Percentiles rank a stretch among this genome's conserved stretches.
Conservation (phyloP, 768 basidiomycete species). For the Suillus decipiens region DNA sequence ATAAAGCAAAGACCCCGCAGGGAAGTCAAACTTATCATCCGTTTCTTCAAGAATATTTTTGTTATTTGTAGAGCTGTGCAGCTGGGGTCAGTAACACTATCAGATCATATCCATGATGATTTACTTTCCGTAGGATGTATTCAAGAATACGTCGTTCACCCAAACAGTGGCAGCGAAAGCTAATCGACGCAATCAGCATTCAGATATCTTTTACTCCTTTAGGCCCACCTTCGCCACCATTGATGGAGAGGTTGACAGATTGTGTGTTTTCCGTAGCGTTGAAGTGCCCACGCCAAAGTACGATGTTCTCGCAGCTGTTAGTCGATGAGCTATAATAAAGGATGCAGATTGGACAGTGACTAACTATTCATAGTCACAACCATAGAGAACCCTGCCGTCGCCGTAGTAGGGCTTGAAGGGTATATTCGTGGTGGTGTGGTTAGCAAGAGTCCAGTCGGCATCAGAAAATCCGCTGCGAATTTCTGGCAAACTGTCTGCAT, state of each 20-base stretch:
- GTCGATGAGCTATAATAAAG: conserved; percentile 12
- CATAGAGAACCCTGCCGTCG: conserved; percentile 77
- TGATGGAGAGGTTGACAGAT: conserved; percentile 74
- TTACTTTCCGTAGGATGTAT: conserved; percentile 75
- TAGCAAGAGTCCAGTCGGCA: conserved; percentile 60
- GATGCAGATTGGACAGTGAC: conserved; percentile 24
- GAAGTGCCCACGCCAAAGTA: conserved; percentile 85
- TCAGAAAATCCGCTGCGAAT: conserved; percentile 59
- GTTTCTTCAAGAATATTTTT: conserved; percentile 61
- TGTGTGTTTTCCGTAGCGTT: conserved; percentile 57
- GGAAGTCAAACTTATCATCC: conserved; percentile 67
- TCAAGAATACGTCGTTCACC: conserved; percentile 72
- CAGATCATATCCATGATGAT: conserved; percentile 21
- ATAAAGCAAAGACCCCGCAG: conserved; percentile 48
- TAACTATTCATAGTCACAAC: conserved; percentile 86
- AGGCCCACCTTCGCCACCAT: conserved; percentile 69
- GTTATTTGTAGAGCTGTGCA: conserved; percentile 65
- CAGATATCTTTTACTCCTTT: neutral
- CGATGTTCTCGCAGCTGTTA: conserved; percentile 75
- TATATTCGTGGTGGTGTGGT: conserved; percentile 74
- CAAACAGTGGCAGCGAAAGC: conserved; percentile 85
- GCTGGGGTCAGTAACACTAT: neutral
- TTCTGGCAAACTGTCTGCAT: conserved; percentile 76
- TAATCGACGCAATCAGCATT: conserved; percentile 6
- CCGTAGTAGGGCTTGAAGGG: conserved; percentile 70